phyloP scores from a whole-genome alignment of 78 protist species.

The Dictyostelium citrinum region DNA sequence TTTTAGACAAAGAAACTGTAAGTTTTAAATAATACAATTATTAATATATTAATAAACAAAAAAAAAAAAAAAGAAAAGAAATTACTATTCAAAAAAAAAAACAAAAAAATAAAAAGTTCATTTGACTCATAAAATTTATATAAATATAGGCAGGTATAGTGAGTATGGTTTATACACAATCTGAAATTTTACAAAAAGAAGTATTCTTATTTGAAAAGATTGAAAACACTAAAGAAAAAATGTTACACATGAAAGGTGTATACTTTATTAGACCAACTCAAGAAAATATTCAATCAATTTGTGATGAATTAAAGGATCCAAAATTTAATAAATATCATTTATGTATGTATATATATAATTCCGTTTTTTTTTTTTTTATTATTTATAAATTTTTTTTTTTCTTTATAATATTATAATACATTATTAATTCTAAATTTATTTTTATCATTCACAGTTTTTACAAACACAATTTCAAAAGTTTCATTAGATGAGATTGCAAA shows the following conservation, averaged over 20 bases:
- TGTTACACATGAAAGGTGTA: slow-evolving; percentile 92
- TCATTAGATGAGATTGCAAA: slow-evolving; percentile 88
- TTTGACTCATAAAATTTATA: not conserved
- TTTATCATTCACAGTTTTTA: slow-evolving; percentile 81
- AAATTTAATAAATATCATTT: slow-evolving; percentile 92
- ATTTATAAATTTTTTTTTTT: not conserved
- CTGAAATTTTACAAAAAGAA: slow-evolving; percentile 92
- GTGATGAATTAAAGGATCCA: slow-evolving; percentile 83
- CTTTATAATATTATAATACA: not conserved
- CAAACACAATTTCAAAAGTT: slow-evolving; percentile 78
- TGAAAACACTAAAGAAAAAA: slow-evolving; percentile 73
- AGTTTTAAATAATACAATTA: no score
- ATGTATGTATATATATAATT: slow-evolving; percentile 75
- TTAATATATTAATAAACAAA: not conserved
- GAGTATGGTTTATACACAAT: slow-evolving; percentile 89
- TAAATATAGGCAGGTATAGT: slow-evolving; percentile 87
- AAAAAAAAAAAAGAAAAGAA: no score
- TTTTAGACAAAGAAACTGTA: slow-evolving; percentile 93
- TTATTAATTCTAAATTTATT: no score
- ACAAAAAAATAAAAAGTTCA: not conserved
- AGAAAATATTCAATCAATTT: slow-evolving; percentile 74
- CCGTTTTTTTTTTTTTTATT: not conserved
- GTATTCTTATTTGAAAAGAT: slow-evolving; percentile 93
- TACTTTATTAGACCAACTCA: slow-evolving; percentile 92
- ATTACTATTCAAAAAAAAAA: no score